Evolutionary conservation across 768 basidiomycete species (phyloP).

Genomic region (Infundibulicybe gibba): DNA sequence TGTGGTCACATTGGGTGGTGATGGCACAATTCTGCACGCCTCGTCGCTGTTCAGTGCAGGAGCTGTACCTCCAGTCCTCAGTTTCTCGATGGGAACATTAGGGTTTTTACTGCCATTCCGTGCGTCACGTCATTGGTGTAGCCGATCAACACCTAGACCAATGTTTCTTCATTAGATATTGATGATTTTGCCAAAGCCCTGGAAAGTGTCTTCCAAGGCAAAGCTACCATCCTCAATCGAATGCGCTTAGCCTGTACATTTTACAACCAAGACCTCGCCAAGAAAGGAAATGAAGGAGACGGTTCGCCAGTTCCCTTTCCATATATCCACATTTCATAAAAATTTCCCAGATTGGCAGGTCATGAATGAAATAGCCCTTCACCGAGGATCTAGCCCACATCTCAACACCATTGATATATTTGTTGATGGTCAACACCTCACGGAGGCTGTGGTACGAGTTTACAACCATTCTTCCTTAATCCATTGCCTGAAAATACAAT

Average conservation of each 20-base stretch:
- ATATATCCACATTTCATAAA: not conserved
- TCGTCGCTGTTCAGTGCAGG: constrained; percentile 87
- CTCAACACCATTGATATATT: constrained; percentile 91
- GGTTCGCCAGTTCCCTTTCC: constrained; percentile 34
- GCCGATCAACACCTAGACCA: not conserved
- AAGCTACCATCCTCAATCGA: constrained; percentile 78
- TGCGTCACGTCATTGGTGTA: constrained; percentile 35
- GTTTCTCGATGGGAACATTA: constrained; percentile 90
- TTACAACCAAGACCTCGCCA: constrained; percentile 54
- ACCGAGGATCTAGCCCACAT: constrained; percentile 89
- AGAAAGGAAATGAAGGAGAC: constrained; percentile 54
- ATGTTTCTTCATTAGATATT: constrained; percentile 55
- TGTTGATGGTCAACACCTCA: constrained; percentile 92
- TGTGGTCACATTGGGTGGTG: constrained; percentile 89
- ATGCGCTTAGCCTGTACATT: constrained; percentile 89
- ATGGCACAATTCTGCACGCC: constrained; percentile 92
- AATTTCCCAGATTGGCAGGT: constrained; percentile 78
- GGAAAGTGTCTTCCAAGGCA: constrained; percentile 74
- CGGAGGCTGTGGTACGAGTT: constrained; percentile 84
- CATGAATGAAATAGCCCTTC: constrained; percentile 94
- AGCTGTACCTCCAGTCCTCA: constrained; percentile 90
- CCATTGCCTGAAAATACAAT: not conserved
- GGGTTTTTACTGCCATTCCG: constrained; percentile 94
- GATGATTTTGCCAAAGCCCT: constrained; percentile 82
- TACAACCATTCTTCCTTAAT: constrained; percentile 4